These are phyloP conservation scores for Plasmodium sp. DNA, from an alignment of 169 alveolate genomes.

Conservation along the genomic window DNA sequence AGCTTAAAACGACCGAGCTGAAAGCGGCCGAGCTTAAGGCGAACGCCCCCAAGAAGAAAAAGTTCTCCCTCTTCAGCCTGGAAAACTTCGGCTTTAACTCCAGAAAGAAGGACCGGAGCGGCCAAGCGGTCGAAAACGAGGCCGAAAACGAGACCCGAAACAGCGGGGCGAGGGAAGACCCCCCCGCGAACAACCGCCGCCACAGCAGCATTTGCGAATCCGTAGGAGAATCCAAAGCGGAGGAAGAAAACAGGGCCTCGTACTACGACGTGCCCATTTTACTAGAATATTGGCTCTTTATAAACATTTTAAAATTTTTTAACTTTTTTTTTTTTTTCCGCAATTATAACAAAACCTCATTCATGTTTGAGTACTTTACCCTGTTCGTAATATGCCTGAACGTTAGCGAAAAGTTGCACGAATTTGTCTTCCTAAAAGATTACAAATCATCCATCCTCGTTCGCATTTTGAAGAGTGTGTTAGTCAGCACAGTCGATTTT, in stretches of 20 bases:
- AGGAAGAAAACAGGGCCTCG: background rate
- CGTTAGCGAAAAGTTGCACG: constrained; percentile 57
- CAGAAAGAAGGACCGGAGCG: constrained; percentile 1
- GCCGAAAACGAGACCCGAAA: background rate
- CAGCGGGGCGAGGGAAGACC: background rate
- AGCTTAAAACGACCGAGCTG: background rate
- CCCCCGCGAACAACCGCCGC: background rate
- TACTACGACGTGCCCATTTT: constrained; percentile 42
- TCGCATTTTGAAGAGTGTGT: constrained; percentile 27
- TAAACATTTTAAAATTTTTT: constrained; percentile 35
- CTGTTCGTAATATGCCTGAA: constrained; percentile 32
- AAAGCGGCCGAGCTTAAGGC: background rate
- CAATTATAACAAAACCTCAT: constrained; percentile 7
- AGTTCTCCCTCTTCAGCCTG: background rate
- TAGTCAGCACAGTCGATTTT: constrained; percentile 37
- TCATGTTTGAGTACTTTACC: constrained; percentile 29
- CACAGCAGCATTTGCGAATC: background rate
- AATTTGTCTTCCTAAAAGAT: constrained; percentile 38
- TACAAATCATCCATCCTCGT: constrained; percentile 57
- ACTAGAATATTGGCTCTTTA: constrained; percentile 65
- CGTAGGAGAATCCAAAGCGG: background rate
- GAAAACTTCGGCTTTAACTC: constrained; percentile 7
- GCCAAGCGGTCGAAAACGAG: background rate
- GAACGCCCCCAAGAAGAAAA: background rate
- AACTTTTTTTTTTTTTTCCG: constrained; percentile 7